Base-by-base conservation (phyloP, 768 basidiomycete genomes). In the Tulasnella sp. region DNA sequence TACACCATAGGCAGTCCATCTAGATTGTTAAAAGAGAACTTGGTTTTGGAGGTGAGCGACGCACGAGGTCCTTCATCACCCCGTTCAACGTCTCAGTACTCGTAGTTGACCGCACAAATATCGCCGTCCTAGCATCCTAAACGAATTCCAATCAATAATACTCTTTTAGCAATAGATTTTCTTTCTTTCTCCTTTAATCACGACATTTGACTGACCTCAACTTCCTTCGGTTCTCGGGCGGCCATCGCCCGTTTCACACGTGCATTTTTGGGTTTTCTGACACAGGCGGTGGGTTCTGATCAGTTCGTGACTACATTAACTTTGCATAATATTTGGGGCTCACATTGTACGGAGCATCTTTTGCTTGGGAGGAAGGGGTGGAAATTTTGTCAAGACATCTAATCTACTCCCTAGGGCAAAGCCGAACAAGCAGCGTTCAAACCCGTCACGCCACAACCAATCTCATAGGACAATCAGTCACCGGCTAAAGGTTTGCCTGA, bases 191-290 rank as follows among this genome's bases (percentile, higher is more conserved):
- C 34, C 5, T 38, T 7, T 15, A 15, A 38, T 38, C 15, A 38
- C 34, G 34, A 15, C 15, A 15, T 38, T 22, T n/a, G 5, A n/a
- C 21, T 29, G 27, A 22, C 91, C 72, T 93, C 92, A 57, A 94
- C 76, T 65, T 92, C 84, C 68, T 94, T 93, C 0, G 96, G 82
- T 66, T 85, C 85, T 10, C 92, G 80, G 34, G 86, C 87, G 29
- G 88, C 87, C 65, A 93, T 66, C 0, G 80, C 93, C 61, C 96
- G 79, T 72, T 98, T 99, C 12, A 87, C 87, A 34, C 94, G 82
- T 4, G 96, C 93, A 78, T 94, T 97, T 76, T 87, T 90, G 21
- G 96, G 91, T 75, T 94, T 97, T 67, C 84, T 85, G 61, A 48
- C n/a, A n/a, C n/a, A n/a, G n/a, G n/a, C n/a, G n/a, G n/a, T 22